Evolutionary conservation across 1,139 yeast genomes (phyloP).

Genomic region (Oligophagozyma castellii): DNA sequence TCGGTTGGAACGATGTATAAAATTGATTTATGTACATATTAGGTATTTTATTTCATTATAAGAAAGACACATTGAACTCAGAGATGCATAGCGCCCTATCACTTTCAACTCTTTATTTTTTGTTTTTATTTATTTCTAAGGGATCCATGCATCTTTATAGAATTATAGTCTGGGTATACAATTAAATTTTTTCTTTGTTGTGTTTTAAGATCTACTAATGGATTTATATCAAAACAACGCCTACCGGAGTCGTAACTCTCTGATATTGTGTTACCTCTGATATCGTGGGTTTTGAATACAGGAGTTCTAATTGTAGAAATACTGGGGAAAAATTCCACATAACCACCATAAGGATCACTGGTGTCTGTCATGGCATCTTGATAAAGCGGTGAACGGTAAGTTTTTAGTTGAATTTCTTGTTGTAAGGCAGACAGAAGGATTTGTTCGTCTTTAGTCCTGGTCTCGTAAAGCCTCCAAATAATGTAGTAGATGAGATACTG

Average conservation of each 20-base stretch:
- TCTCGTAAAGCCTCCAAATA: conserved; percentile 33
- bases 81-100: too few species aligned
- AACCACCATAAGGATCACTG: conserved; percentile 20
- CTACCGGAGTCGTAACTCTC: conserved; percentile 8
- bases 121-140: too few species aligned
- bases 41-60: too few species aligned
- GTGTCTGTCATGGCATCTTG: conserved; percentile 60
- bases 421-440: conserved; percentile 48
- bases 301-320: conserved; percentile 19
- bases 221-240: too few species aligned
- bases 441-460: conserved; percentile 43
- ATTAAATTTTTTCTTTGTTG: too few species aligned
- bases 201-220: too few species aligned
- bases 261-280: conserved; percentile 15
- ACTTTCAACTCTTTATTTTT: too few species aligned
- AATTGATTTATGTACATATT: too few species aligned
- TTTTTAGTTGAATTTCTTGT: conserved; percentile 50
- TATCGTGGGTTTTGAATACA: conserved; percentile 18
- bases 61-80: too few species aligned
- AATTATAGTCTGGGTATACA: too few species aligned
- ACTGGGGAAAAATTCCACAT: conserved; percentile 29
- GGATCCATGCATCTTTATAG: too few species aligned
- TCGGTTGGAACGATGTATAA: conserved; percentile 44
- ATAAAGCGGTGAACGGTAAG: conserved; percentile 46
- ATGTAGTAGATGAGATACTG: conserved; percentile 31